A percentile compares a stretch with the other conserved stretches of the same genome.
Evolutionary conservation across 140 eudicot genomes (phyloP).

Genomic region (Cichorium intybus): DNA sequence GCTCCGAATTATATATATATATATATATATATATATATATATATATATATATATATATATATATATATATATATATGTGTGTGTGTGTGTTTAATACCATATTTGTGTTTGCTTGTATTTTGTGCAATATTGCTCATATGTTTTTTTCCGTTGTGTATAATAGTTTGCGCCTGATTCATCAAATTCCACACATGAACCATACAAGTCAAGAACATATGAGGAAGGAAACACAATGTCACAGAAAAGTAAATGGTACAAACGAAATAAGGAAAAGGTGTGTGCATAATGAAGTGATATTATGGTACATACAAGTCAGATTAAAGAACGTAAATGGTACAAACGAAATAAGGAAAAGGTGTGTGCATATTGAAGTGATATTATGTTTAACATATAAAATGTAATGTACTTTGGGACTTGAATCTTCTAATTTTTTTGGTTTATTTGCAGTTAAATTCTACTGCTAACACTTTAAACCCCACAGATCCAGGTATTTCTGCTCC

Average conservation of each 20-base stretch:
- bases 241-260: neutral
- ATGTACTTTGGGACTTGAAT: too few species aligned
- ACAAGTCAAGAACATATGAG: neutral
- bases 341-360: neutral
- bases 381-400: too few species aligned
- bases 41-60: too few species aligned
- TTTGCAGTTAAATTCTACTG: neutral
- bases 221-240: neutral
- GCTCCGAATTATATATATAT: too few species aligned
- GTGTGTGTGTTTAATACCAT: too few species aligned
- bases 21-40: too few species aligned
- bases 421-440: neutral
- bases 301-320: neutral
- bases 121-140: neutral
- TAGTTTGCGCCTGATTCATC: neutral
- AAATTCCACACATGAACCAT: neutral
- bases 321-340: neutral
- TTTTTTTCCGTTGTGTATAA: neutral
- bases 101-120: neutral
- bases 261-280: neutral
- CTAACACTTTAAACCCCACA: constrained; percentile 1
- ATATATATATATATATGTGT: too few species aligned
- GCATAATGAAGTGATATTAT: too few species aligned
- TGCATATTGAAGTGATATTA: too few species aligned
- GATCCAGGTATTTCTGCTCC: neutral